Conservation (phyloP, 75 land plant genomes). For the Selaginella moellendorffii region DNA sequence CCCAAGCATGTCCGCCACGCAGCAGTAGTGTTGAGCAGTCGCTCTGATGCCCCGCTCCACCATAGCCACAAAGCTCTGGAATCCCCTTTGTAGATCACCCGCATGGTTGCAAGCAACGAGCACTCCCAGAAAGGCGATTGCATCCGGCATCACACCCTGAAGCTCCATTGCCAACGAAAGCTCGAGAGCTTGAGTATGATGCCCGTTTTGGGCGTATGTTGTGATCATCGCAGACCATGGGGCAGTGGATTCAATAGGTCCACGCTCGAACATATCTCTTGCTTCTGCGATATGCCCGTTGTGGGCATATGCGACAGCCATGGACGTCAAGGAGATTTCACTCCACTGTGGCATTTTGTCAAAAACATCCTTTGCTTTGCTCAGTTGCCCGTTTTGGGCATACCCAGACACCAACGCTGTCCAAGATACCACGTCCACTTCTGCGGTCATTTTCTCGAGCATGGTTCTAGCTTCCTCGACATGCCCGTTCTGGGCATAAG, state of each 20-base stretch:
- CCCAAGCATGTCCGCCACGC: not conserved
- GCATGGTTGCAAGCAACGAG: not conserved
- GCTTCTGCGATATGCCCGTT: not conserved
- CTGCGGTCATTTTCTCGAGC: not conserved
- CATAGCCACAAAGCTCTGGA: not conserved
- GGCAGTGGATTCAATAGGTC: not conserved
- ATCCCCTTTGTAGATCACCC: not conserved
- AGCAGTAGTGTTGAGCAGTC: not conserved
- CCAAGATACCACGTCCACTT: not conserved
- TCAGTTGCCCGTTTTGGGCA: not conserved
- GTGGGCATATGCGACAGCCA: not conserved
- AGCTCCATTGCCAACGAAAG: not conserved
- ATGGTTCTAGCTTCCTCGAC: not conserved
- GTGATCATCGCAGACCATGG: conserved; percentile 1
- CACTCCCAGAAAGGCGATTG: not conserved
- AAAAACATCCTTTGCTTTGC: not conserved
- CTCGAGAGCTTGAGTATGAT: not conserved
- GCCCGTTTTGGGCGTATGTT: conserved; percentile 7
- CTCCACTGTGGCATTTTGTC: not conserved
- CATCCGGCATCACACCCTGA: not conserved
- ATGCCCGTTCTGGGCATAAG: not conserved
- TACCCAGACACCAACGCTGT: not conserved
- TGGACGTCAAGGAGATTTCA: not conserved
- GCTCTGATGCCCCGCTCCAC: not conserved
- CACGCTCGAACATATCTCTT: not conserved